Evolutionary conservation across 345 rosid genomes (phyloP), one percentile per base, ranked within the genome.

Genomic region (Boechera stricta): DNA sequence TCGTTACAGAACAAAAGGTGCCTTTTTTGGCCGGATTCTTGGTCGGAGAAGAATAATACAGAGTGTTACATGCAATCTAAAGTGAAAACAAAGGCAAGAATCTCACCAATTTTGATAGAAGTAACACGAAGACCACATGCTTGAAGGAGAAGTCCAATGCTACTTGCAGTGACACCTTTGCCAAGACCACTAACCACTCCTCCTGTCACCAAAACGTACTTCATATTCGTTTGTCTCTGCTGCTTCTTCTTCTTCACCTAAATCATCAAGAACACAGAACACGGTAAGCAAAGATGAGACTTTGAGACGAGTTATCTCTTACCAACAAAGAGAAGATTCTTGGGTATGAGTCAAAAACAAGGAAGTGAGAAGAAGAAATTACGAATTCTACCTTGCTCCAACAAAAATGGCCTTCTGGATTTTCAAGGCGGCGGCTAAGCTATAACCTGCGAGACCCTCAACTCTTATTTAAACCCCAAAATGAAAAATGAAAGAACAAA

Each of bases 121-220:
- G 93, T 87, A 62, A 91, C 89, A 39, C 96, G 91, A 72, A 91
- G 89, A 42, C 91, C 93, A 62, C 91, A 91, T 21, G 90, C 91
- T 83, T 87, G 85, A 73, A 91, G 97, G 44, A 91, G 84, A 75
- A 91, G 79, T 13, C 97, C 97, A 76, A 89, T 86, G 79, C 97
- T 91, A 80, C 97, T 91, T 3, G 97, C 97, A 35, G 97, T 89
- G 49, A 91, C 92, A 8, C 97, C 94, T 84, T 91, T 91, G 4
- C 97, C 97, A 28, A 91, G 84, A 16, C 97, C 97, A 63, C 97
- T 89, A 7, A 91, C 94, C 12, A 91, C 97, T 53, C 97, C 97
- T 58, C 94, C 94, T 1, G 90, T 91, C 26, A 91, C 92, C 81
- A 91, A 69, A 24, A 91, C 92, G 57, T 89, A 91, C 94, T 91